Base-by-base conservation (phyloP, 192 early-diverging fungal genomes). In the Mortierella hygrophila region DNA sequence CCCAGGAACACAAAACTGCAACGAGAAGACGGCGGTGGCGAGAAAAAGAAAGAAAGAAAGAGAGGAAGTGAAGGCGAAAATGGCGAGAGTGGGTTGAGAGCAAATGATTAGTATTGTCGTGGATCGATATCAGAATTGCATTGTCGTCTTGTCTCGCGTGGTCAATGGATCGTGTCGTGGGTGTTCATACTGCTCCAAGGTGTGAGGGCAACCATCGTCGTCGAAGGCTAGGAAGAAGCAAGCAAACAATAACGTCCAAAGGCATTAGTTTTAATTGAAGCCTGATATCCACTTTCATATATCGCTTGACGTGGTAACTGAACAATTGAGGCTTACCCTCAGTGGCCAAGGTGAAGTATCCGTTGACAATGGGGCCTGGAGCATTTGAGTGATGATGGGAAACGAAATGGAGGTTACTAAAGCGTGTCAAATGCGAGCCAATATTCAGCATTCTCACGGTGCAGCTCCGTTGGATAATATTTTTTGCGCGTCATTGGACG, bases 181-280 rank as follows among this genome's bases (percentile, higher is more conserved):
- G 32, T 65, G 35, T 54, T 29, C 90, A 73, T 91, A 91, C 92
- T 93, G 92, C 74, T 93, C 92, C 38, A 93, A 79, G 21, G 91
- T 92, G 75, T 93, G 92, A 47, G 91, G 91, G 49, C 92, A 92
- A 6, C 92, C 92, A 83, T 89, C 89, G 75, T 93, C 92, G 75
- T 93, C 92, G 46, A 89, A 85, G 29, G 89, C 92, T 93, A 76
- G 9, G 68, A 46, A 68, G 46, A 77, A 40, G 15, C 77, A 47
- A 23, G 70, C 35, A 10, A 77, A 21, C 29, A 47, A 37, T 18
- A 47, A 55, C 3, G 49, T 18, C 49, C 1, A 52, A 23, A 23
- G 23, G 21, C 18, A 44, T 60, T 38, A 65, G 60, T 65, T 52
- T 52, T 32, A 8, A 32, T 29, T 65, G 13, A 15, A 32, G 29